A percentile compares a stretch with the other conserved stretches of the same genome.
Conservation (phyloP, 805 yeast species). For the Osmozyma mogii region DNA sequence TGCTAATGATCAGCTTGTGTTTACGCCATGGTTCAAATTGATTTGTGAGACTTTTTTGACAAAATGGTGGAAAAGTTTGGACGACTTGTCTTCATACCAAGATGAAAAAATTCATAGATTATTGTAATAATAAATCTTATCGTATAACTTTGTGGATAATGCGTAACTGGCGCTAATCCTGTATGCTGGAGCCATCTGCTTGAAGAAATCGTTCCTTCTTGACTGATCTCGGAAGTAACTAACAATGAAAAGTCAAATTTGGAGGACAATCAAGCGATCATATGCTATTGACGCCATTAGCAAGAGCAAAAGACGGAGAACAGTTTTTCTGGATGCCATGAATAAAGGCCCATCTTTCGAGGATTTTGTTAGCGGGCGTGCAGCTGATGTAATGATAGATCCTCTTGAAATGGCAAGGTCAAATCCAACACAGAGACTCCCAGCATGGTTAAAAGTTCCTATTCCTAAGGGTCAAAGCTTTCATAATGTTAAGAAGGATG, state of each 20-base stretch:
- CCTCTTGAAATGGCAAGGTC: conserved; percentile 70
- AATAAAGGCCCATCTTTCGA: conserved; percentile 89
- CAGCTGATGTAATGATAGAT: conserved; percentile 58
- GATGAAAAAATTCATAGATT: conserved; percentile 43
- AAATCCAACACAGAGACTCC: conserved; percentile 66
- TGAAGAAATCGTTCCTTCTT: no score
- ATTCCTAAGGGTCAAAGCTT: conserved; percentile 92
- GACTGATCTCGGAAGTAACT: no score
- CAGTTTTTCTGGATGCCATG: conserved; percentile 60
- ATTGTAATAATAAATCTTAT: conserved; percentile 18
- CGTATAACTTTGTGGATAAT: no score
- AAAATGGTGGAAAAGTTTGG: conserved; percentile 86
- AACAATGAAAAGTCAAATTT: no score
- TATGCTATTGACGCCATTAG: no score
- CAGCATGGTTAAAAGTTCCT: conserved; percentile 90
- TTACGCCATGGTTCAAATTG: conserved; percentile 98
- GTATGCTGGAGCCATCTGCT: no score
- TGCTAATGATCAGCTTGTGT: conserved; percentile 51
- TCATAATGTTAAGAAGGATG: conserved; percentile 74
- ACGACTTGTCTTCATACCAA: conserved; percentile 43
- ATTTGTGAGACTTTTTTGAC: conserved; percentile 88
- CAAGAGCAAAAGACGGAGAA: conserved; percentile 36
- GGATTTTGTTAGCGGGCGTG: conserved; percentile 80
- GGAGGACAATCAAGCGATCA: no score
- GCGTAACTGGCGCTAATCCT: no score